Evolutionary conservation across 345 rosid genomes (phyloP).

Genomic region (Capsella bursapastoris): DNA sequence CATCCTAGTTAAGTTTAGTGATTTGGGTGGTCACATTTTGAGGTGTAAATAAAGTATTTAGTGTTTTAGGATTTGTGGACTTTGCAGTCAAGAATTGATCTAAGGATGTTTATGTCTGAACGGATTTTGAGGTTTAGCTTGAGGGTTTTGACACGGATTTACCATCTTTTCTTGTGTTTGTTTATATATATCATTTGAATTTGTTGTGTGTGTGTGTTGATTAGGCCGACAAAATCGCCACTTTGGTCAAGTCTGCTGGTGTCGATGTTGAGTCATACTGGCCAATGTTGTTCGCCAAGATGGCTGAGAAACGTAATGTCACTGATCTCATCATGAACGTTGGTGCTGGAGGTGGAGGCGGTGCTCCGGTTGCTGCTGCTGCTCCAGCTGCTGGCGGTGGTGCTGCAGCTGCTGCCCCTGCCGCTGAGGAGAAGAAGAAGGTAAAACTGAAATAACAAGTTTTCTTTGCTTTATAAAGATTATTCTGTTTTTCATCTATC

Average conservation of each 20-base stretch:
- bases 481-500: background rate
- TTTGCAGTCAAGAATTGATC: background rate
- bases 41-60: no score
- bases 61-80: no score
- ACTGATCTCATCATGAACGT: constrained; percentile 72
- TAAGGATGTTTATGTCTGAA: background rate
- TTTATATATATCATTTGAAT: constrained; percentile 1
- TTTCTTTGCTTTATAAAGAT: background rate
- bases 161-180: background rate
- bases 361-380: constrained; percentile 51
- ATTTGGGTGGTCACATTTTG: background rate
- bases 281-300: constrained; percentile 84
- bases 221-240: constrained; percentile 77
- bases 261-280: constrained; percentile 71
- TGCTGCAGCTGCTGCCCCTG: constrained; percentile 63
- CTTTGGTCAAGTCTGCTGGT: constrained; percentile 67
- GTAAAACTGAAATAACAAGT: constrained; percentile 29
- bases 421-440: constrained; percentile 81
- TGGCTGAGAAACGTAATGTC: constrained; percentile 68
- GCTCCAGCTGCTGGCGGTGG: constrained; percentile 57
- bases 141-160: no score
- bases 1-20: background rate
- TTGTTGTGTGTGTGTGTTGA: background rate
- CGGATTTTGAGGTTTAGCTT: no score
- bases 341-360: constrained; percentile 84